Evolutionary conservation across 2,329 filamentous ascomycete genomes (phyloP).

Genomic region (Fusarium nodosum): DNA sequence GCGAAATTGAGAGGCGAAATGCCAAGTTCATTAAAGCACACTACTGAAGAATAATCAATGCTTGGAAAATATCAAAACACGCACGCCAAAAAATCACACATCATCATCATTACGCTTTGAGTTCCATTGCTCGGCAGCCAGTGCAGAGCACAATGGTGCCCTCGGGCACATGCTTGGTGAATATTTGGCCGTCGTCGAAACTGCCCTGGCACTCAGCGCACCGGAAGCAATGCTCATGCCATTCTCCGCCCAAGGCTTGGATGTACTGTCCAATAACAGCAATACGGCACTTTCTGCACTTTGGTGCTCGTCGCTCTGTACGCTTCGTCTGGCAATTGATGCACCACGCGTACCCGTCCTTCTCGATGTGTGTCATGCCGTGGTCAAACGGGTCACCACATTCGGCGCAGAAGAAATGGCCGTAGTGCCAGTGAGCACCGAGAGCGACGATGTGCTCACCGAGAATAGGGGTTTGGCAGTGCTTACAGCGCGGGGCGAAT

Average conservation of each 20-base stretch:
- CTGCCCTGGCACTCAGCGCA: conserved; percentile 74
- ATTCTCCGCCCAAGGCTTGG: conserved; percentile 88
- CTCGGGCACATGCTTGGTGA: conserved; percentile 67
- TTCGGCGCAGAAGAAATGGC: conserved; percentile 99
- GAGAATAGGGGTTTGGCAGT: conserved; percentile 95
- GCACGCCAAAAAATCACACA: conserved; percentile 35
- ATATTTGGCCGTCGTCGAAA: conserved; percentile 76
- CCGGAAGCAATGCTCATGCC: conserved; percentile 93
- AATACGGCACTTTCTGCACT: conserved; percentile 86
- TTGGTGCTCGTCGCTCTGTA: conserved; percentile 87
- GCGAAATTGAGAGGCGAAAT: conserved; percentile 15
- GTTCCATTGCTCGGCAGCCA: conserved; percentile 69
- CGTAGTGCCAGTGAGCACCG: conserved; percentile 95
- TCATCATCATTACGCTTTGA: conserved; percentile 63
- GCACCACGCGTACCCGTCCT: conserved; percentile 98
- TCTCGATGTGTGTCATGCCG: conserved; percentile 83
- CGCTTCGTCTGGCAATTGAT: conserved; percentile 91
- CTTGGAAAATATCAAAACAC: conserved; percentile 25
- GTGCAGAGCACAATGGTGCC: conserved; percentile 71
- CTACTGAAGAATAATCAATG: conserved; percentile 9
- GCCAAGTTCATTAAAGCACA: conserved; percentile 18
- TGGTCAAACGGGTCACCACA: conserved; percentile 94
- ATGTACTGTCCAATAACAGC: conserved; percentile 93
- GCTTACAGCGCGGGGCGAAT: conserved; percentile 93
- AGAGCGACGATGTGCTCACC: conserved; percentile 95